Evolutionary conservation across 129 eudicot genomes (phyloP), one percentile per base, ranked within the genome.

Genomic region (Cynara cardunculus): DNA sequence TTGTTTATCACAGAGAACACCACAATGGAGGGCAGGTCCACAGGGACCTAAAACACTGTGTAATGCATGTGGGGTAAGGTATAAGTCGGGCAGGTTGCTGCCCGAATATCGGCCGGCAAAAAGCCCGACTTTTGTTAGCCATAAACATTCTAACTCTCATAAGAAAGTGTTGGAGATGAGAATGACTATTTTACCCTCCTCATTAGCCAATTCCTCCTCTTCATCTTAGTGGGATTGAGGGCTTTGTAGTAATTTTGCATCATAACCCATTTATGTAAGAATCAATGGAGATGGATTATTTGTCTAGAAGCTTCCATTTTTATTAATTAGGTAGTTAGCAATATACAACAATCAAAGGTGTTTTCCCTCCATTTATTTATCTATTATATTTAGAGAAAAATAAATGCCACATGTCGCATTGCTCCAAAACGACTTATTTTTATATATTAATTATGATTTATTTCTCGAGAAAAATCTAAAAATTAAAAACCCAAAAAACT

Each of bases 11-110:
- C 86, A 87, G 25, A 87, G 62, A 82, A 91, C 93, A 2, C 93
- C 93, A 25, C 91, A 87, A 49, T 87, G 91, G 91, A 76, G 96
- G 73, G 87, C 84, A 41, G 93, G 90, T 46, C 89, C 93, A 59
- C 77, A 16, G 27, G 96, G 91, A 5, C 93, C 91, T 31, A 91
- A 87, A 28, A 91, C 96, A 66, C 73, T 91, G 71, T 91, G 96
- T 68, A 91, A 91, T 83, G 96, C 96, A 59, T 91, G 93, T 81
- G 96, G 96, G 64, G 93, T 91, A 77, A 88, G 96, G 81, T 89
- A 88, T 83, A 89, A 88, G 83, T 87, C 91, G 71, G 93, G 93
- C 76, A 82, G 88, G 84, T 24, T 91, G 88, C 83, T 90, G 83
- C 93, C 87, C 86, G 96, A 90, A 80, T 90, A 90, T 71, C 72